Evolutionary conservation across 2,329 filamentous ascomycete species (phyloP), one percentile per base, ranked within the genome.

Genomic region (Epichloe typhina): DNA sequence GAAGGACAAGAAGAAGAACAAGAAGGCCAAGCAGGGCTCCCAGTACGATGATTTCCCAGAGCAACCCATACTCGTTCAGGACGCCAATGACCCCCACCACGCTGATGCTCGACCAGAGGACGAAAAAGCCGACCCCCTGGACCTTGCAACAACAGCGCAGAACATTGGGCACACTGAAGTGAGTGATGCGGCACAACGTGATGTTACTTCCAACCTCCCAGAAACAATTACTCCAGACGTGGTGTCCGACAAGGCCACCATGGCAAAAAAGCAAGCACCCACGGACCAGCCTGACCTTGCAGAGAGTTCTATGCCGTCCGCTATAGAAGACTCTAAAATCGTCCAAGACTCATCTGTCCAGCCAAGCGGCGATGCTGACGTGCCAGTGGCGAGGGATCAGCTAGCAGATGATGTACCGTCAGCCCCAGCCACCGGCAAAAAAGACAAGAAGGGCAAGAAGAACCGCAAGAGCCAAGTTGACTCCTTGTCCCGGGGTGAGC

Each of bases 1-100:
- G 49, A 59, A 62, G 50, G 60, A 63, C 43, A 63, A 60, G 54
- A 62, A 64, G 52, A 62, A 58, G 41, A 62, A 63, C 37, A 54
- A 46, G 51, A 53, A 48, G 21, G 19, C 44, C 21, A 52, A 52
- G 50, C 38, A 33, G 50, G 45, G 39, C 13, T 47, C 38, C 21
- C 45, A 48, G 43, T 36, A 41, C 33, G 51, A 51, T 48, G 45
- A 44, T 5, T 33, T 42, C 19, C 46, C 49, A 21, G 49, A 55
- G 8, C 53, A 53, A 42, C 11, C 31, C 19, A 31, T 40, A 17
- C 37, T 48, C 46, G 23, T 35, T 31, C 52, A 55, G 36, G 52
- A 48, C 41, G 47, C 37, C 41, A 39, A 53, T 39, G 23, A 49
- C 35, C 23, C 50, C 31, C 17, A 47, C 15, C 21, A 35, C 47